These are phyloP conservation scores for Schrenkiella parvula DNA, from an alignment of 345 rosid genomes.

Conservation along the genomic window DNA sequence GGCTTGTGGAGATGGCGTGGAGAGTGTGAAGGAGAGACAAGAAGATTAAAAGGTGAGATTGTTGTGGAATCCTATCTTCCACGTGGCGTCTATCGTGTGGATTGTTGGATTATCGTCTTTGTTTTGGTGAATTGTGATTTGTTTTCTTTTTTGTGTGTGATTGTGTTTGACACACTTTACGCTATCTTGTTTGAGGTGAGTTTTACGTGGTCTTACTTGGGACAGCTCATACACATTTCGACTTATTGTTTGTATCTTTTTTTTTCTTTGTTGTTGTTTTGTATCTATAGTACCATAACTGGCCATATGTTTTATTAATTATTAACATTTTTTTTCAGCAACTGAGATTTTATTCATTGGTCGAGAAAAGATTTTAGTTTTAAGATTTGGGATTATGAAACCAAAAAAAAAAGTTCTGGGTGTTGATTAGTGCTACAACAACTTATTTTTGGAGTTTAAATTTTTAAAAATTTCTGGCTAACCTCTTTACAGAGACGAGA, in stretches of 20 bases:
- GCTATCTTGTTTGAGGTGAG: slow-evolving; percentile 9
- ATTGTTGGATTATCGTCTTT: slow-evolving; percentile 34
- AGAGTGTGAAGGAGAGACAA: slow-evolving; percentile 10
- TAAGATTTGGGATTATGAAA: no score
- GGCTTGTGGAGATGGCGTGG: slow-evolving; percentile 3
- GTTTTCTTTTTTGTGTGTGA: not conserved
- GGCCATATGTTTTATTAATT: not conserved
- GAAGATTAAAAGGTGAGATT: not conserved
- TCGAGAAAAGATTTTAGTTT: no score
- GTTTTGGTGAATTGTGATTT: not conserved
- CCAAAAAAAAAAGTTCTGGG: no score
- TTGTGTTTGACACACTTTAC: slow-evolving; percentile 16
- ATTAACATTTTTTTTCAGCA: not conserved
- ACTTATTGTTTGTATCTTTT: no score
- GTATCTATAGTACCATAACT: not conserved
- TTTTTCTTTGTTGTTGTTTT: no score
- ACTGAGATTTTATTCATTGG: no score
- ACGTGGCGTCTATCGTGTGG: slow-evolving; percentile 50
- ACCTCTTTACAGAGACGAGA: not conserved
- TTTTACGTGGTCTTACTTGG: slow-evolving; percentile 9
- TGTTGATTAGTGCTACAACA: no score
- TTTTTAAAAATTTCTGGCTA: no score
- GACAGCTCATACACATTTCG: no score
- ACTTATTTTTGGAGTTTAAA: no score
- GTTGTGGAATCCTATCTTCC: slow-evolving; percentile 40